Conservation (phyloP, 345 rosid species). For the Pelargonium nanum region DNA sequence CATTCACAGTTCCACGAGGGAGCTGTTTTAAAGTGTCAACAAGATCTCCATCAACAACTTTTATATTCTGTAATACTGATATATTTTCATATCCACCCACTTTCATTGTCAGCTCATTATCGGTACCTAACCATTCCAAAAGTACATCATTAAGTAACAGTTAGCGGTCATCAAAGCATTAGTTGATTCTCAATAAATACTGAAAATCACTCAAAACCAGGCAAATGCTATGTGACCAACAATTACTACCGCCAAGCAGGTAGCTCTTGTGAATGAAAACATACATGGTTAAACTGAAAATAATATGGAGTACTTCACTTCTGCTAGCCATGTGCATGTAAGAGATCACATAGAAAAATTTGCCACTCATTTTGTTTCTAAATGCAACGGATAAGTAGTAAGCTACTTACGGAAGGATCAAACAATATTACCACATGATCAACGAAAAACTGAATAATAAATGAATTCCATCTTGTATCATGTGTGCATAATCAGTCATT, state of each 20-base stretch:
- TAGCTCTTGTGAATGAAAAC: no score
- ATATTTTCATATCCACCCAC: conserved; percentile 85
- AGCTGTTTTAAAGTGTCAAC: conserved; percentile 37
- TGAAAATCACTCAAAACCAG: not conserved
- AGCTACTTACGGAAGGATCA: not conserved
- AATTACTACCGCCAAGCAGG: no score
- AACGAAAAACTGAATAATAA: not conserved
- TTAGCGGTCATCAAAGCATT: not conserved
- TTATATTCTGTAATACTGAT: conserved; percentile 39
- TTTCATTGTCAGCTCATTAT: conserved; percentile 64
- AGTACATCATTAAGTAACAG: not conserved
- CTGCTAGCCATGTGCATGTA: no score
- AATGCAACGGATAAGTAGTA: no score
- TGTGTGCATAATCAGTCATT: no score
- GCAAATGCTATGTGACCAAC: not conserved
- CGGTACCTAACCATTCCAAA: conserved; percentile 37
- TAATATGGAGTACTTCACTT: no score
- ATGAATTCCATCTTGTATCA: no score
- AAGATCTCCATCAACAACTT: conserved; percentile 59
- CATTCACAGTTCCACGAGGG: conserved; percentile 64
- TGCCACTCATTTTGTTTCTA: no score
- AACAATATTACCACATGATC: not conserved
- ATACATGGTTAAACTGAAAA: no score
- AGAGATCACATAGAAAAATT: no score
- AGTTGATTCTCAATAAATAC: conserved; percentile 6